phyloP scores from a whole-genome alignment of 2,329 filamentous ascomycete species.

The Chaetomium sp. region DNA sequence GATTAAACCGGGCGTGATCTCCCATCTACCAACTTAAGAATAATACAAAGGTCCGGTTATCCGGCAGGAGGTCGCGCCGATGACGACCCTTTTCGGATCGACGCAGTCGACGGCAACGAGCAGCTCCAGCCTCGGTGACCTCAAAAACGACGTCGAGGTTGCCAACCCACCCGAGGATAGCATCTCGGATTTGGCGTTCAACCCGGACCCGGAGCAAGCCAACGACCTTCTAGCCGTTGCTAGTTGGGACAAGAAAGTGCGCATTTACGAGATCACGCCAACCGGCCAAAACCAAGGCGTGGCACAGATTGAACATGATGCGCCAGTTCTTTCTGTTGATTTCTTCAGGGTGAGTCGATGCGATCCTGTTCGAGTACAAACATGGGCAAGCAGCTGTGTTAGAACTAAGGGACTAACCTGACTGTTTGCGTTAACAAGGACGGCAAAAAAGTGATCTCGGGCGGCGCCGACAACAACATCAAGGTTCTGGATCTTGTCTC shows the following conservation, averaged over 20 bases:
- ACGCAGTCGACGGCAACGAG: conserved; percentile 38
- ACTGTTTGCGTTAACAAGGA: conserved; percentile 50
- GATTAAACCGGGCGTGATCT: background rate
- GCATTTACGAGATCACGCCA: conserved; percentile 84
- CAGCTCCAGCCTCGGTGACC: conserved; percentile 77
- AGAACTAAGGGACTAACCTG: background rate
- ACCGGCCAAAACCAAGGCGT: conserved; percentile 78
- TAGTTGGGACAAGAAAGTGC: conserved; percentile 97
- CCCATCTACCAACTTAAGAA: too few species aligned
- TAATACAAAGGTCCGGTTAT: too few species aligned
- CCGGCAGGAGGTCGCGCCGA: conserved; percentile 28
- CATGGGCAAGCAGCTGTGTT: too few species aligned
- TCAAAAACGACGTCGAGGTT: conserved; percentile 80
- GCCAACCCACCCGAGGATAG: conserved; percentile 76
- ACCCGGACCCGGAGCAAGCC: conserved; percentile 42
- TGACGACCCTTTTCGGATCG: conserved; percentile 60
- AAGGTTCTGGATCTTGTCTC: conserved; percentile 77
- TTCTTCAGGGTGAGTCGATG: conserved; percentile 70
- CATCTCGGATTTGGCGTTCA: conserved; percentile 79
- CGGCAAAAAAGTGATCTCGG: conserved; percentile 80
- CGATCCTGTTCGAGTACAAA: background rate
- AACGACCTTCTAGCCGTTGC: conserved; percentile 78
- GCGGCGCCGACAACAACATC: conserved; percentile 83
- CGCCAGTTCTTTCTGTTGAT: conserved; percentile 74
- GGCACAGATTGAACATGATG: conserved; percentile 78